Base-by-base conservation (phyloP, 2,329 filamentous ascomycete genomes). In the Tolypocladium inflatum region DNA sequence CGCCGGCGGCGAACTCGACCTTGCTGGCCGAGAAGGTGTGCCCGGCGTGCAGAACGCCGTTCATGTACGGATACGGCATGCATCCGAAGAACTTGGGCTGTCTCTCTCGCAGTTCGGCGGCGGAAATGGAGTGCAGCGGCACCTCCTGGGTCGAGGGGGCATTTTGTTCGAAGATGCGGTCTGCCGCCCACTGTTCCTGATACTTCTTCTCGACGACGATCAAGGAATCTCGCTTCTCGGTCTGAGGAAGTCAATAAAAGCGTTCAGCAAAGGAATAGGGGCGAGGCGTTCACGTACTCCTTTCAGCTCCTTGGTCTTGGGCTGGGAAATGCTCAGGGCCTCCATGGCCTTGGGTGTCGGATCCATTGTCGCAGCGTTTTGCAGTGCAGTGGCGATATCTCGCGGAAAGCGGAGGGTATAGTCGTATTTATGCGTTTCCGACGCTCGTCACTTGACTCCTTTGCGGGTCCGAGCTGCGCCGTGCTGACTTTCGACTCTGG, bases 1-100 rank as follows among this genome's bases (percentile, higher is more conserved):
- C 92, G 50, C 93, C 91, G 30, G 88, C 84, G 59, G 86, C 87
- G 73, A 97, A 99, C 75, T 99, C 94, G 66, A 96, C 86, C 76
- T 99, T 99, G 69, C 84, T 89, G 61, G 90, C 86, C 26, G 91
- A 94, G 74, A 99, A 97, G 65, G 86, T 88, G 78, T 99, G 94
- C 26, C 94, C 94, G 38, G 89, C 91, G 70, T 97, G 93, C 33
- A 95, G 81, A 60, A 85, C 89, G 62, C 91, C 91, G 74, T 95
- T 96, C 87, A 91, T 91, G 73, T 91, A 92, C 15, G 75, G 75
- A 56, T 75, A 77, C 15, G 75, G 73, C 70, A 76, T 76, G 55
- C 69, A 72, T 57, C 88, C 91, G 70, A 93, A 95, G 80, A 92
- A 96, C 77, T 97, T 97, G 65, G 93, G 93, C 67, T 89, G 78